A percentile compares a stretch with the other conserved stretches of the same genome.
Evolutionary conservation across 805 yeast species (phyloP).

Genomic region (Myxozyma melibiosi): DNA sequence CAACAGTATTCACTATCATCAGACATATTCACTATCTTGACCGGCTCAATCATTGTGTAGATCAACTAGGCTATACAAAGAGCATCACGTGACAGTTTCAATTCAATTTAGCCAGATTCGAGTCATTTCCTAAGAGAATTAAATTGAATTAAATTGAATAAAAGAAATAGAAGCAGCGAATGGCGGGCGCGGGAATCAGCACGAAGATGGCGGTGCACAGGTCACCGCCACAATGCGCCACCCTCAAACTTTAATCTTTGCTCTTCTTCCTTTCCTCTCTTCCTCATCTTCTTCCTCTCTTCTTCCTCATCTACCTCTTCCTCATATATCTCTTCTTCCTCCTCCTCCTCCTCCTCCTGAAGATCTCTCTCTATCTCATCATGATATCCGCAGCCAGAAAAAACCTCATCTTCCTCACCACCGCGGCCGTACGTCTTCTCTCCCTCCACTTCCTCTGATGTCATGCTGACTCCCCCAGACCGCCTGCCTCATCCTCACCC

Average conservation of each 20-base stretch:
- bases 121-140: not conserved
- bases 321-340: not conserved
- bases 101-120: too few species aligned
- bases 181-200: too few species aligned
- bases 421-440: slow-evolving; percentile 12
- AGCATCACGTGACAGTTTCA: too few species aligned
- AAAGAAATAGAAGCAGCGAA: too few species aligned
- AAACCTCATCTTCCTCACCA: slow-evolving; percentile 6
- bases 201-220: too few species aligned
- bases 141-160: too few species aligned
- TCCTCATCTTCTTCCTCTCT: not conserved
- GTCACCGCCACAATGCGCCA: too few species aligned
- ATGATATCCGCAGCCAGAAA: slow-evolving; percentile 3
- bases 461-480: slow-evolving; percentile 8
- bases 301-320: slow-evolving; percentile 5
- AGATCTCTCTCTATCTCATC: not conserved
- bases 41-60: too few species aligned
- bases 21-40: too few species aligned
- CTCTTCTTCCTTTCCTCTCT: not conserved
- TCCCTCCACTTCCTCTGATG: not conserved
- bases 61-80: too few species aligned
- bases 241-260: too few species aligned
- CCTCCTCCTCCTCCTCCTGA: not conserved
- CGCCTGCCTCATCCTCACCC: slow-evolving; percentile 24
- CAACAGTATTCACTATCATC: too few species aligned